Conservation (phyloP, 192 early-diverging fungal species). For the Linnemannia elongata region DNA sequence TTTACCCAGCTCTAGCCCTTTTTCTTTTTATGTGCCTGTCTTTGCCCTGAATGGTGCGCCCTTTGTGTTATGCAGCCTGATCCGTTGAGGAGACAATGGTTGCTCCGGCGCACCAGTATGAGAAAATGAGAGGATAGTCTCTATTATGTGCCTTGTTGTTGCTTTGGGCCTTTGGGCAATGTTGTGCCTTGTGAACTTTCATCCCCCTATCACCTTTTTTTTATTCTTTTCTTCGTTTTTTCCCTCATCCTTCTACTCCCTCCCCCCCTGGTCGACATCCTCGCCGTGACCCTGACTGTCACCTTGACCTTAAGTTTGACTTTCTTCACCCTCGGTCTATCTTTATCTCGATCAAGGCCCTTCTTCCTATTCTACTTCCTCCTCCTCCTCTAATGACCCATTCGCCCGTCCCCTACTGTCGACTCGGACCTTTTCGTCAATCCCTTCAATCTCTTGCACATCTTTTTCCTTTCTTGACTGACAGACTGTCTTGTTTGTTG, state of each 20-base stretch:
- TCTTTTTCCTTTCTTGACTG: not conserved
- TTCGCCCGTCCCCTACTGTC: not conserved
- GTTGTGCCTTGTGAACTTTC: not conserved
- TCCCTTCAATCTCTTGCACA: not conserved
- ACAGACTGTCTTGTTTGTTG: not conserved
- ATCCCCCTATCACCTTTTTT: not conserved
- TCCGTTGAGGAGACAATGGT: not conserved
- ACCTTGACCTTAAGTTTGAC: not conserved
- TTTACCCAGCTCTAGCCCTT: not conserved
- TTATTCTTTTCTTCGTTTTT: not conserved
- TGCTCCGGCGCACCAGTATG: not conserved
- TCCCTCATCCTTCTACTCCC: not conserved
- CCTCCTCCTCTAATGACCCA: not conserved
- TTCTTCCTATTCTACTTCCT: too few species aligned
- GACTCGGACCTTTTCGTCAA: not conserved
- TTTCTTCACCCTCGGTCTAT: not conserved
- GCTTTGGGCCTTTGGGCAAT: not conserved
- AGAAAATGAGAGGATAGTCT: not conserved
- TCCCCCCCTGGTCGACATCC: not conserved
- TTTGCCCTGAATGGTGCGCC: not conserved
- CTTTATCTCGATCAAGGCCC: not conserved
- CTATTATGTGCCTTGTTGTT: not conserved
- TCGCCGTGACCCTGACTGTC: not conserved
- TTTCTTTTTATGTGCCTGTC: not conserved
- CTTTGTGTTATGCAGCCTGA: constrained; percentile 3